Conservation (phyloP, 179 eudicot genomes). For the Beta macrorhiza region DNA sequence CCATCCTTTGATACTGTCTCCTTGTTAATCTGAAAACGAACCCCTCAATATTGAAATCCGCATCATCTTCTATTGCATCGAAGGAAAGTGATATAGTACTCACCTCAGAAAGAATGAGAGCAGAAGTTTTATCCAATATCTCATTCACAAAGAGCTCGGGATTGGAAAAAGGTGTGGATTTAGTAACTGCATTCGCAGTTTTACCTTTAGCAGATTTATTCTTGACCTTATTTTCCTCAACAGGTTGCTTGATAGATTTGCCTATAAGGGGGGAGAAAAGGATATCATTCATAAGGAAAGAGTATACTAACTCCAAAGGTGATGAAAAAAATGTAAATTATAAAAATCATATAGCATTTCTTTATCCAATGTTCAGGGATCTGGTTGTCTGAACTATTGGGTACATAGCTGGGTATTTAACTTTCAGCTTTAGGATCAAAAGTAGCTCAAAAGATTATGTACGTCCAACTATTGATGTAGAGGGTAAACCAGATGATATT, state of each 20-base stretch:
- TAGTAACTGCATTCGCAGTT: slow-evolving; percentile 25
- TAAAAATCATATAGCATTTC: background rate
- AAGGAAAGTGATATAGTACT: slow-evolving; percentile 24
- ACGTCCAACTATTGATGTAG: too few species aligned
- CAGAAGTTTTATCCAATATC: slow-evolving; percentile 59
- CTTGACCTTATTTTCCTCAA: slow-evolving; percentile 28
- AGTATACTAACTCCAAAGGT: background rate
- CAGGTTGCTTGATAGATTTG: slow-evolving; percentile 48
- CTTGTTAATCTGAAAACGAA: slow-evolving; percentile 50
- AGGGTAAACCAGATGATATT: too few species aligned
- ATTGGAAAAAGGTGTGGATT: slow-evolving; percentile 41
- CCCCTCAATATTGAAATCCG: slow-evolving; percentile 21
- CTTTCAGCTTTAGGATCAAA: too few species aligned
- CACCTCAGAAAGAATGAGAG: slow-evolving; percentile 72
- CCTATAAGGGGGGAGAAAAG: slow-evolving; percentile 21
- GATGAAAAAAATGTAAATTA: background rate
- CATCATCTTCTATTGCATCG: background rate
- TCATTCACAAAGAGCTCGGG: slow-evolving; percentile 66
- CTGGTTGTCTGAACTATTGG: too few species aligned
- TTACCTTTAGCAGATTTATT: slow-evolving; percentile 37
- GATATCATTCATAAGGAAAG: background rate
- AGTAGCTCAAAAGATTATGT: too few species aligned
- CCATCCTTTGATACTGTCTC: slow-evolving; percentile 53
- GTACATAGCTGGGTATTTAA: too few species aligned
- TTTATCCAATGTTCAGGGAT: too few species aligned